These are phyloP conservation scores for Fusarium tjaetaba DNA, from an alignment of 2,329 filamentous ascomycete species.

Conservation along the genomic window DNA sequence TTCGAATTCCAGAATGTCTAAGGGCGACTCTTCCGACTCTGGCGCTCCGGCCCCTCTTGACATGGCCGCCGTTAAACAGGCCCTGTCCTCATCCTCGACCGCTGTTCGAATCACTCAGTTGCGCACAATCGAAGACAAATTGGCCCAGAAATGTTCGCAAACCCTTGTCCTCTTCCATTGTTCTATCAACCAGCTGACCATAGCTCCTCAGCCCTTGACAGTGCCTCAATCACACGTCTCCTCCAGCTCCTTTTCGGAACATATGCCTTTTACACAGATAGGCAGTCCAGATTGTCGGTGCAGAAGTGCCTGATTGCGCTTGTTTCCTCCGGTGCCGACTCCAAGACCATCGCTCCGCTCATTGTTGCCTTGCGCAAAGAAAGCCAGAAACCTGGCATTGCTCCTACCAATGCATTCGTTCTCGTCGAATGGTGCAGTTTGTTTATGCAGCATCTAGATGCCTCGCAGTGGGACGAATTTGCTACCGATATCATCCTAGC, in stretches of 20 bases:
- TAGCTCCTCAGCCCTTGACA: constrained; percentile 55
- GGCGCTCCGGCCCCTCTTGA: constrained; percentile 56
- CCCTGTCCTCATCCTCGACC: constrained; percentile 71
- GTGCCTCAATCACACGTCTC: constrained; percentile 62
- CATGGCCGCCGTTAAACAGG: constrained; percentile 58
- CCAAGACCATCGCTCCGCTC: constrained; percentile 69
- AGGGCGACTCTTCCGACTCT: constrained; percentile 56
- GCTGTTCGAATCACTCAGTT: constrained; percentile 64
- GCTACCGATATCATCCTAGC: constrained; percentile 73
- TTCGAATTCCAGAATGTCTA: constrained; percentile 50
- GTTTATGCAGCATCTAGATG: constrained; percentile 76
- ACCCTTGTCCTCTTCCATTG: constrained; percentile 1
- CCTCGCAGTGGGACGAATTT: constrained; percentile 71
- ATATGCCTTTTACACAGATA: constrained; percentile 87
- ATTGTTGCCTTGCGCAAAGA: constrained; percentile 76
- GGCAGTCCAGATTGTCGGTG: constrained; percentile 82
- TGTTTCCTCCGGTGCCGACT: constrained; percentile 65
- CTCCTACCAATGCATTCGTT: constrained; percentile 84
- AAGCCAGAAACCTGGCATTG: constrained; percentile 79
- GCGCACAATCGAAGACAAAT: constrained; percentile 64
- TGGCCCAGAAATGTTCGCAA: constrained; percentile 63
- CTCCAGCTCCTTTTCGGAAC: constrained; percentile 85
- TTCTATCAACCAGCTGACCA: constrained; percentile 32
- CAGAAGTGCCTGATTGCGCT: constrained; percentile 80
- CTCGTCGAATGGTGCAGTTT: constrained; percentile 90